phyloP scores from a whole-genome alignment of 1,139 yeast species.

The Scheffersomyces illinoinensis region DNA sequence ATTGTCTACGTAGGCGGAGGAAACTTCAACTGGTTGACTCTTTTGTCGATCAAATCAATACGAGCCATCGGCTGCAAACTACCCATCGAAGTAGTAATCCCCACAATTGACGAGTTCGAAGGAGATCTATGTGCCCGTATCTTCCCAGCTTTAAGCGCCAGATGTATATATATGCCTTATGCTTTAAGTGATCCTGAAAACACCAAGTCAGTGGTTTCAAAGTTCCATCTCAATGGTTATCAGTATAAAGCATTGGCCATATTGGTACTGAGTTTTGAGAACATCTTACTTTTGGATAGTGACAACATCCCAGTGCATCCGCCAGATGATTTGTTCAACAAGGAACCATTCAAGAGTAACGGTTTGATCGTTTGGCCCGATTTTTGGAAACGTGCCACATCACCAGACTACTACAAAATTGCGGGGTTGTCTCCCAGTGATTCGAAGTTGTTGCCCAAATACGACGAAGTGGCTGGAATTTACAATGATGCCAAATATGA shows the following conservation, averaged over 20 bases:
- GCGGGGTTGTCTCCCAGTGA: constrained; percentile 31
- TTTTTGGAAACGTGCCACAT: constrained; percentile 48
- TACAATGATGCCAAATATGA: constrained; percentile 11
- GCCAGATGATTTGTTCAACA: constrained; percentile 41
- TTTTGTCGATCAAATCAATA: constrained; percentile 64
- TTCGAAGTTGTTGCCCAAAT: constrained; percentile 28
- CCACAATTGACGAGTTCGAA: constrained; percentile 70
- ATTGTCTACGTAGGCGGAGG: constrained; percentile 86
- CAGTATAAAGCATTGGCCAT: constrained; percentile 79
- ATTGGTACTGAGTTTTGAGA: constrained; percentile 73
- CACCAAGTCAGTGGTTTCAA: constrained; percentile 4
- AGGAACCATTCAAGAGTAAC: constrained; percentile 21
- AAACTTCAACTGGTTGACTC: constrained; percentile 68
- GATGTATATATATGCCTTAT: constrained; percentile 63
- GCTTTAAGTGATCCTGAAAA: constrained; percentile 42
- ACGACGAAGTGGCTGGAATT: constrained; percentile 29
- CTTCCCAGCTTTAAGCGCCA: constrained; percentile 68
- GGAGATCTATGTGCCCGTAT: constrained; percentile 61
- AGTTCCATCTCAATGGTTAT: constrained; percentile 65
- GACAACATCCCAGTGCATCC: constrained; percentile 68
- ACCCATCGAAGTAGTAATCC: constrained; percentile 80
- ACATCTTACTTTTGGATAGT: constrained; percentile 73
- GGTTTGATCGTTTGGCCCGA: constrained; percentile 52
- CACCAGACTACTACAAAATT: constrained; percentile 41
- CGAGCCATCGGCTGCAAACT: constrained; percentile 62